phyloP scores from a whole-genome alignment of 495 filamentous ascomycete species.

The Extremus antarcticus region DNA sequence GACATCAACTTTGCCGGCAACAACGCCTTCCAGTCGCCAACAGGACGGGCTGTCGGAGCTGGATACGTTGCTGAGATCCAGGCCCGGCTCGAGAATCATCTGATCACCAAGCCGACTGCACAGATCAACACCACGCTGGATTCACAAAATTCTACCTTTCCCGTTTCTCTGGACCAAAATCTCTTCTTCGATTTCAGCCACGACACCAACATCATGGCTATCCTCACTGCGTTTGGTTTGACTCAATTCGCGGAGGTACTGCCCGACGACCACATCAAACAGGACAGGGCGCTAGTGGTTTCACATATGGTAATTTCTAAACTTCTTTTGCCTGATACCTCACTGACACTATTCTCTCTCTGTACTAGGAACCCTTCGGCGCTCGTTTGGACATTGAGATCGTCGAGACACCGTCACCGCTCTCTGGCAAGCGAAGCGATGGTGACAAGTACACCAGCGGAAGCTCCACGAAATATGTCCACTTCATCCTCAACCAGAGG shows the following conservation, averaged over 20 bases:
- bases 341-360: no score
- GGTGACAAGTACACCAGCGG: conserved; percentile 24
- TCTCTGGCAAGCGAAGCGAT: conserved; percentile 32
- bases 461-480: conserved; percentile 45
- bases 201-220: conserved; percentile 28
- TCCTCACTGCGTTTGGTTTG: conserved; percentile 45
- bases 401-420: conserved; percentile 44
- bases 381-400: conserved; percentile 55
- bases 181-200: conserved; percentile 34
- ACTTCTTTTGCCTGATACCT: no score
- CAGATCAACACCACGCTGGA: conserved; percentile 48
- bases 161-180: conserved; percentile 38
- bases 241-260: conserved; percentile 39
- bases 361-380: no score
- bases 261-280: conserved; percentile 34
- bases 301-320: conserved; percentile 44
- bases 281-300: conserved; percentile 41
- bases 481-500: conserved; percentile 55
- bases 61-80: conserved; percentile 54
- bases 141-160: conserved; percentile 38
- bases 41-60: conserved; percentile 50
- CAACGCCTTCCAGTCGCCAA: conserved; percentile 47
- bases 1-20: conserved; percentile 49
- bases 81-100: conserved; percentile 46
- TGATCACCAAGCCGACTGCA: conserved; percentile 39